These are phyloP conservation scores for Candida maesae DNA, from an alignment of 805 yeast genomes.

Conservation along the genomic window DNA sequence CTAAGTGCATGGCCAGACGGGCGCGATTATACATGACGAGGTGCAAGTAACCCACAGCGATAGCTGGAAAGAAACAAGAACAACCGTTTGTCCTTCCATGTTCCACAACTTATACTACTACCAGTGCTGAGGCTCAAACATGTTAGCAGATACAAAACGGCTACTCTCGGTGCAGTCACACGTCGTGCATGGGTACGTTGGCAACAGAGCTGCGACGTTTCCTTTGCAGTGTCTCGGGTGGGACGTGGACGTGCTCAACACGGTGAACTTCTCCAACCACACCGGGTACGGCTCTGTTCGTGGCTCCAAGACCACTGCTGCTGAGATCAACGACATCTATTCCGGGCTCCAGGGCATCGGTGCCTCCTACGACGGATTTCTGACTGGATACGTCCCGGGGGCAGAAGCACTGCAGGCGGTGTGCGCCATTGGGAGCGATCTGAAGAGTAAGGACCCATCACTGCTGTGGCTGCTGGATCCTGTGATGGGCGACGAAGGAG, in stretches of 20 bases:
- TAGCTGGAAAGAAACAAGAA: too few relatives aligned
- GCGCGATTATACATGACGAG: too few relatives aligned
- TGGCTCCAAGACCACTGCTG: conserved; percentile 44
- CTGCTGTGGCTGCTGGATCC: conserved; percentile 66
- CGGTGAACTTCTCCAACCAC: conserved; percentile 66
- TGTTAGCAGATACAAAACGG: too few relatives aligned
- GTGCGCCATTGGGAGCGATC: conserved; percentile 34
- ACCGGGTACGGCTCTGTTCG: conserved; percentile 61
- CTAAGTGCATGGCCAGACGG: too few relatives aligned
- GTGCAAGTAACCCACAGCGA: too few relatives aligned
- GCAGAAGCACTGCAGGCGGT: conserved; percentile 43
- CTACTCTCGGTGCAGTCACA: conserved; percentile 61
- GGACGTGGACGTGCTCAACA: conserved; percentile 64
- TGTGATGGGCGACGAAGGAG: conserved; percentile 78
- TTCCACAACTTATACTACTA: too few relatives aligned
- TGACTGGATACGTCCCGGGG: conserved; percentile 70
- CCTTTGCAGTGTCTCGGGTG: conserved; percentile 63
- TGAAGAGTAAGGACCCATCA: conserved; percentile 34
- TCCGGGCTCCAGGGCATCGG: conserved; percentile 36
- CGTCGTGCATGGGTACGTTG: conserved; percentile 72
- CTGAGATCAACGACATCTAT: conserved; percentile 37
- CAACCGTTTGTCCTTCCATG: too few relatives aligned
- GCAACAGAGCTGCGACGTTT: conserved; percentile 62
- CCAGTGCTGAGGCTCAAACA: too few relatives aligned
- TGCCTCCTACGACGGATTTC: conserved; percentile 45